These are phyloP conservation scores for Agastache rugosa DNA, from an alignment of 257 asterid species.

Conservation along the genomic window DNA sequence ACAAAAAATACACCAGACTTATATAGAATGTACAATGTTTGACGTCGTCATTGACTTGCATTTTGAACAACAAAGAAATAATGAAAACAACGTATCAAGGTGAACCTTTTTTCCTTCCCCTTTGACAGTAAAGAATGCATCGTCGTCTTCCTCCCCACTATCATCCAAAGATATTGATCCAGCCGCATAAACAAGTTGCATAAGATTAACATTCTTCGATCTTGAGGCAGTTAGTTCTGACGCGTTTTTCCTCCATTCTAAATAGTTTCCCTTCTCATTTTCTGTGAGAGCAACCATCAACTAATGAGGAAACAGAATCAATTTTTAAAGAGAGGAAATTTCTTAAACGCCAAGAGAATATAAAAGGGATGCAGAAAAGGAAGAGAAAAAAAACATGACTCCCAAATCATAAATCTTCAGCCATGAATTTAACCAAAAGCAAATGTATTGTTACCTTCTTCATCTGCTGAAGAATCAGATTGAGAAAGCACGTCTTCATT, in stretches of 20 bases:
- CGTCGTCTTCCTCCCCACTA: slow-evolving; percentile 69
- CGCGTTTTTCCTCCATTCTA: slow-evolving; percentile 88
- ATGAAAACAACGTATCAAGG: background rate
- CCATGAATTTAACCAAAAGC: slow-evolving; percentile 22
- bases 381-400: background rate
- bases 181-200: slow-evolving; percentile 88
- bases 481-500: slow-evolving; percentile 42
- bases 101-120: slow-evolving; percentile 87
- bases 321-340: background rate
- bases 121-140: slow-evolving; percentile 84
- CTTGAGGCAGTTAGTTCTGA: slow-evolving; percentile 69
- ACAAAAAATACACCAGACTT: background rate
- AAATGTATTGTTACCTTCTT: slow-evolving; percentile 47
- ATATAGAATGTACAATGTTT: background rate
- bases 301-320: slow-evolving; percentile 14
- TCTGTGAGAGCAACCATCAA: slow-evolving; percentile 47
- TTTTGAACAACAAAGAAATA: background rate
- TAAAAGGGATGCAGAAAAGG: background rate
- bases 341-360: background rate
- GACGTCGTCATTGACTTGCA: background rate
- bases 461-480: slow-evolving; percentile 54
- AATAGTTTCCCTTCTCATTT: slow-evolving; percentile 68
- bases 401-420: slow-evolving; percentile 16
- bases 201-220: slow-evolving; percentile 60
- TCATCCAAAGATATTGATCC: slow-evolving; percentile 48